phyloP scores from a whole-genome alignment of 1,139 yeast genomes.

The Yamadazyma atlantica region DNA sequence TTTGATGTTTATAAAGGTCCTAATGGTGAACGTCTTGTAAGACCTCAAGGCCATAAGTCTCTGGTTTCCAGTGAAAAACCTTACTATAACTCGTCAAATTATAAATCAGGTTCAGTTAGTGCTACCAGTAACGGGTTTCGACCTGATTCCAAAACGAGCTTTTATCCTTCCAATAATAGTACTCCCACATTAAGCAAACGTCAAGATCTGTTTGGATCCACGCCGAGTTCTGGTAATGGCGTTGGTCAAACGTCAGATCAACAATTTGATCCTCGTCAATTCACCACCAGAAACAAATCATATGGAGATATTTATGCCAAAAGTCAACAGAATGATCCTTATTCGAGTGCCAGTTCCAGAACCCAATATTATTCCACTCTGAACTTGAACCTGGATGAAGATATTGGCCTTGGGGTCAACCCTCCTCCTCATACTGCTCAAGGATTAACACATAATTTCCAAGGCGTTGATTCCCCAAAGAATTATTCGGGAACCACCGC shows the following conservation, averaged over 20 bases:
- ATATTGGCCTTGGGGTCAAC: not conserved
- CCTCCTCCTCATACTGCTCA: conserved; percentile 5
- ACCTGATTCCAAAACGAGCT: not conserved
- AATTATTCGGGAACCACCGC: conserved; percentile 16
- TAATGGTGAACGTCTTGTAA: conserved; percentile 1
- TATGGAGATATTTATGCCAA: conserved; percentile 7
- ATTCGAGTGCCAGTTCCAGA: too few species aligned
- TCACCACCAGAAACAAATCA: conserved; percentile 8
- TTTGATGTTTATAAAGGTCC: conserved; percentile 48
- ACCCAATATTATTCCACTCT: too few species aligned
- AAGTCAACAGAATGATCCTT: not conserved
- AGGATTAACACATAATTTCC: conserved; percentile 1
- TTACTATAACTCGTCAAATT: too few species aligned
- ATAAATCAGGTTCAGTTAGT: not conserved
- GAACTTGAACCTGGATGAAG: too few species aligned
- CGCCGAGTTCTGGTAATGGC: too few species aligned
- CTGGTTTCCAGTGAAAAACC: too few species aligned
- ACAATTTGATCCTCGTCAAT: conserved; percentile 1
- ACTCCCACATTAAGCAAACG: conserved; percentile 1
- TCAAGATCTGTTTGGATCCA: conserved; percentile 1
- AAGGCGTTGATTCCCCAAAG: conserved; percentile 9
- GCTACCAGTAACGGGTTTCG: not conserved
- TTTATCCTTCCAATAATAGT: not conserved
- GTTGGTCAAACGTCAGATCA: not conserved
- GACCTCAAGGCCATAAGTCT: conserved; percentile 1